phyloP scores from a whole-genome alignment of 306 rosid genomes.

The Malus asiatica region DNA sequence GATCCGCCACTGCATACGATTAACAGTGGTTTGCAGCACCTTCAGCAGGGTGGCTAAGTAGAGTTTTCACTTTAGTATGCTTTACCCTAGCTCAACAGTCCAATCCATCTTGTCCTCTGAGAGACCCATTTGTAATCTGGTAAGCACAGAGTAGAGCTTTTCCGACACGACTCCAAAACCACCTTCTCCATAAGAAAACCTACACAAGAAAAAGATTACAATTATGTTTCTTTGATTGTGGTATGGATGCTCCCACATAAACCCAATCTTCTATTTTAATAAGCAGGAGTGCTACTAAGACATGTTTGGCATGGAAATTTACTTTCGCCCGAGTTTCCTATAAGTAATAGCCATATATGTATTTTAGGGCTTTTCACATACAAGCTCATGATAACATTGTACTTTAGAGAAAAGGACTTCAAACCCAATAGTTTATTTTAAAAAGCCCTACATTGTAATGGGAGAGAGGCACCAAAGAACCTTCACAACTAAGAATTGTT shows the following conservation, averaged over 20 bases:
- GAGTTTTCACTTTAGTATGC: not conserved
- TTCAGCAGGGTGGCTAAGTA: not conserved
- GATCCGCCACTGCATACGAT: no score
- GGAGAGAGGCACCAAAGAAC: no score
- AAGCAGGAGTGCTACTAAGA: not conserved
- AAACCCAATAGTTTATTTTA: no score
- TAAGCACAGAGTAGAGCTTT: constrained; percentile 73
- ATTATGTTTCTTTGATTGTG: not conserved
- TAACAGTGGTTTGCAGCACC: not conserved
- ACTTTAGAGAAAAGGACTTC: no score
- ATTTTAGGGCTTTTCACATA: no score
- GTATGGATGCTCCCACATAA: not conserved
- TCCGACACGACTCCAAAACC: constrained; percentile 69
- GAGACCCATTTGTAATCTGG: constrained; percentile 92
- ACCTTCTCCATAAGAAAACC: constrained; percentile 57
- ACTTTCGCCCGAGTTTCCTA: not conserved
- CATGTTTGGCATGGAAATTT: not conserved
- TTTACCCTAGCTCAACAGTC: constrained; percentile 66
- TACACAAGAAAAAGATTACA: constrained; percentile 18
- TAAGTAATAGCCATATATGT: no score
- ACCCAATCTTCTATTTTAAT: not conserved
- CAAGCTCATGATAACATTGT: no score
- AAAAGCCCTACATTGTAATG: no score
- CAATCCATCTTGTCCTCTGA: constrained; percentile 72
- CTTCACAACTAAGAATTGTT: no score